A percentile compares a stretch with the other conserved stretches of the same genome.
Conservation (phyloP, 495 filamentous ascomycete genomes). For the Cercophora sp. region DNA sequence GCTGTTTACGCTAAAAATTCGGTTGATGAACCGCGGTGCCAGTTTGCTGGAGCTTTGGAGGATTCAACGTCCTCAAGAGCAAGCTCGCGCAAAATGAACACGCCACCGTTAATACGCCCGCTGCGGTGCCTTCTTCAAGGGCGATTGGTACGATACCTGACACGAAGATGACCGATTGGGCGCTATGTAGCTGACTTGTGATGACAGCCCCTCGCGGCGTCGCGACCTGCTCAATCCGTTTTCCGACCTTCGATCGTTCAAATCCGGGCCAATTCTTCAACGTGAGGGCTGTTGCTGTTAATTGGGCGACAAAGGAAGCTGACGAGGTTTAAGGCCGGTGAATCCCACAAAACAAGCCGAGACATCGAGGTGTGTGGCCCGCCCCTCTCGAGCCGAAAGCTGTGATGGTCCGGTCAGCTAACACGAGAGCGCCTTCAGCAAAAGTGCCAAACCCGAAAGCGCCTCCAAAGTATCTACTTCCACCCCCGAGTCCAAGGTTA, state of each 20-base stretch:
- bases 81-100: constrained; percentile 27
- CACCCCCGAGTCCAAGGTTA: too few relatives aligned
- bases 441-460: too few relatives aligned
- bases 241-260: constrained; percentile 20
- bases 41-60: constrained; percentile 10
- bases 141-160: constrained; percentile 25
- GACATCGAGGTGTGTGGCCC: too few relatives aligned
- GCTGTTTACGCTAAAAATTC: constrained; percentile 24
- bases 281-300: constrained; percentile 16
- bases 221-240: constrained; percentile 17
- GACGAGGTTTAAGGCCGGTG: too few relatives aligned
- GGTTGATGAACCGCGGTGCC: constrained; percentile 9
- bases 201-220: constrained; percentile 21
- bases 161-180: too few relatives aligned
- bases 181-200: too few relatives aligned
- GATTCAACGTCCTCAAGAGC: constrained; percentile 16
- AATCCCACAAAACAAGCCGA: too few relatives aligned
- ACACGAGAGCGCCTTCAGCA: too few relatives aligned
- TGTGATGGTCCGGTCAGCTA: too few relatives aligned
- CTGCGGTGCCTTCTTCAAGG: constrained; percentile 27
- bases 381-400: too few relatives aligned
- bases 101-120: constrained; percentile 33
- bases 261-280: constrained; percentile 25
- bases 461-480: too few relatives aligned
- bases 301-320: too few relatives aligned